Base-by-base conservation (phyloP, 1,139 yeast species). In the Kodamaea sp. region DNA sequence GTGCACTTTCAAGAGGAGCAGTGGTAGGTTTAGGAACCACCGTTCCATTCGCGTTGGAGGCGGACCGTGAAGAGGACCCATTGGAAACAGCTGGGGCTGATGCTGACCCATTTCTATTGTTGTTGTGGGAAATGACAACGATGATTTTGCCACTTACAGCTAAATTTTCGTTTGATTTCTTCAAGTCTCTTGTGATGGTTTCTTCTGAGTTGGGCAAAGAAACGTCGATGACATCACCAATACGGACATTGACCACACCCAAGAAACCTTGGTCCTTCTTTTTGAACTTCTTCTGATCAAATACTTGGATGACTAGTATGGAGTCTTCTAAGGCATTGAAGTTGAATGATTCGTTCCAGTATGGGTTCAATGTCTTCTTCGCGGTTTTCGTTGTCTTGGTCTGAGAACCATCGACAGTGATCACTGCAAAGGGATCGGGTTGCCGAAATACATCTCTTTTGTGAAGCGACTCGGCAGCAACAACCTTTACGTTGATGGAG, bases 251-350 rank as follows among this genome's bases (percentile, higher is more conserved):
- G 41, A 94, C 94, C 14, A 92, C 98, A 39, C 99, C 99, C 34
- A 92, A 70, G 51, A 92, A 92, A n/a, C 98, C 98, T 62, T 92
- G 98, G 58, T 92, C 98, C 75, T 89, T 90, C 81, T 89, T 89
- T 60, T 92, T 92, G 68, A 92, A 92, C 63, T 92, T 92, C 59
- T 89, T 90, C 61, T 90, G 97, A 60, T 92, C 98, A 63, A 94
- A 92, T 11, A 92, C 94, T 61, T 92, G 98, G 44, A 92, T 81
- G 7, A 94, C 96, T 39, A 92, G 70, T 29, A 90, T 87, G 13
- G 95, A 84, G 50, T 86, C 85, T 52, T 89, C 96, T 46, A 74
- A 75, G 19, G 92, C 94, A 47, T 78, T 80, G 57, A 67, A 65
- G 76, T 78, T 78, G 57, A 92, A 94, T 5, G 86, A 71, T 63